Base-by-base conservation (phyloP, 2,329 filamentous ascomycete genomes). In the Cladosporium sphaerospermum region DNA sequence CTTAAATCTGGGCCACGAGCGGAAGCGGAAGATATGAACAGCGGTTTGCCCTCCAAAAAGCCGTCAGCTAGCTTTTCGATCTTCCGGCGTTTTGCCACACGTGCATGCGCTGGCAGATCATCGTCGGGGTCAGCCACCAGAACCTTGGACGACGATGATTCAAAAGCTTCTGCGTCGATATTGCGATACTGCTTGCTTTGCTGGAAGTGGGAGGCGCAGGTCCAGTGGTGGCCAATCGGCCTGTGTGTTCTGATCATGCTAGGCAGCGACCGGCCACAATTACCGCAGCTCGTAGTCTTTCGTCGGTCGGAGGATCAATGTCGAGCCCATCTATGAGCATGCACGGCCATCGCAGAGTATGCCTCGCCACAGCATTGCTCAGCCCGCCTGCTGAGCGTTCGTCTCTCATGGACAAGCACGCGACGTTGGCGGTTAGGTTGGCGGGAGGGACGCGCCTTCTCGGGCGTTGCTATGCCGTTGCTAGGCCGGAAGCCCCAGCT, bases 11-110 rank as follows among this genome's bases (percentile, higher is more conserved):
- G 52, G 18, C 41, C 55, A 31, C 31, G 49, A 37, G 53, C 50
- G 47, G 19, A 42, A 6, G 85, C 79, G 10, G 85, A 85, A 3
- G 83, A 65, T 2, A 90, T 73, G 19, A 78, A 62, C 0, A 84
- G 76, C 2, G 74, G 63, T 31, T 75, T 69, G 0, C 85, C 85
- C 6, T 73, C 68, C 36, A 87, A 69, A 59, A 79, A 88, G 33
- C 75, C 74, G 32, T 75, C 69, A 1, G 81, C 85, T 10, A 84
- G 77, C 0, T 73, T 67, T 64, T 87, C 83, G 54, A 84, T 82
- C 55, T 80, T 75, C 18, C 72, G 66, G 23, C 74, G 75, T 63
- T 79, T 82, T 10, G 78, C 74, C 3, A 73, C 66, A 32, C 71
- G 71, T 3, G 78, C 67, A 16, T 53, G 77, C 64, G 47, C 80